These are phyloP conservation scores for Hemileia vastatrix DNA, from an alignment of 1,284 basidiomycete species.

Conservation along the genomic window DNA sequence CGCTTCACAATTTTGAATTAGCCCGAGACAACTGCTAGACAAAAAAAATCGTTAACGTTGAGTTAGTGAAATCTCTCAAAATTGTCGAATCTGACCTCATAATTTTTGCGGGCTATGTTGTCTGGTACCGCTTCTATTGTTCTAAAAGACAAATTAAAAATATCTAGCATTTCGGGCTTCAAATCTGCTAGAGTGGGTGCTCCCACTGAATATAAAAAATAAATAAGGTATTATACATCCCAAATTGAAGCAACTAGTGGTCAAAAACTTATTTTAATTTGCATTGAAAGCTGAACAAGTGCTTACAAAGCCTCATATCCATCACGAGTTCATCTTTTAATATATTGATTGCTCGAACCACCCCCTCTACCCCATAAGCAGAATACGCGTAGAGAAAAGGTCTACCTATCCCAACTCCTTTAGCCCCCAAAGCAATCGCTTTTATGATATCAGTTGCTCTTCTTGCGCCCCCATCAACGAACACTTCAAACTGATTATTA, in stretches of 20 bases:
- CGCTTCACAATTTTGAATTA: no score
- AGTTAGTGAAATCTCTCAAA: no score
- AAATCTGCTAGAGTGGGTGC: slow-evolving; percentile 67
- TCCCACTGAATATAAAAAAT: slow-evolving; percentile 80
- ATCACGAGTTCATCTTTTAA: slow-evolving; percentile 79
- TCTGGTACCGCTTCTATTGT: no score
- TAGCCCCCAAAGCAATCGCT: slow-evolving; percentile 81
- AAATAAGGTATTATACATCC: slow-evolving; percentile 18
- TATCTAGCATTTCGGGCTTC: slow-evolving; percentile 75
- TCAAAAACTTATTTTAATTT: no score
- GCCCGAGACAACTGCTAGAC: no score
- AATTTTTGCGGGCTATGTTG: no score
- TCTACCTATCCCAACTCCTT: slow-evolving; percentile 67
- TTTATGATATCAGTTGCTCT: slow-evolving; percentile 71
- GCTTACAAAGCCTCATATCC: slow-evolving; percentile 27
- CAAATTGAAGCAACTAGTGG: neutral
- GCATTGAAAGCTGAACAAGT: neutral
- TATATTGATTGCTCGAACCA: slow-evolving; percentile 46
- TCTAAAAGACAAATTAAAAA: no score
- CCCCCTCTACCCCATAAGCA: slow-evolving; percentile 68
- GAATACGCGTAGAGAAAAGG: slow-evolving; percentile 73
- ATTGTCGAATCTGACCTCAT: no score
- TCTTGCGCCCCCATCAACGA: slow-evolving; percentile 84
- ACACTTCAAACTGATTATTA: slow-evolving; percentile 65
- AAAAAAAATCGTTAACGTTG: no score